Base-by-base conservation (phyloP, 169 alveolate species). In the Plasmodium falciparum region DNA sequence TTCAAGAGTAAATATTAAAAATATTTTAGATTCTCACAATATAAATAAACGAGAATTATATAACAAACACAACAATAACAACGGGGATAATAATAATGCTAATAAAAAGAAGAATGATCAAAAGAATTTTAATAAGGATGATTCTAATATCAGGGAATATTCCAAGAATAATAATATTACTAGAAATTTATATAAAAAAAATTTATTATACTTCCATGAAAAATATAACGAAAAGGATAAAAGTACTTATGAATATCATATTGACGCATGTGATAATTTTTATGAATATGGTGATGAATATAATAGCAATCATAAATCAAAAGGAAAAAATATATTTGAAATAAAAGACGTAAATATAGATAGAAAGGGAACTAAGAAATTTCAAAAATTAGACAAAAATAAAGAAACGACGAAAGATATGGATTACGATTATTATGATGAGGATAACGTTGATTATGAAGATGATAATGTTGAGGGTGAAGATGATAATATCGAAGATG, bases 131-230 rank as follows among this genome's bases (percentile, higher is more conserved):
- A 78, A 65, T 59, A 71, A 78, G 63, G 12, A 24, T 17, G 89
- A 78, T 58, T 50, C 89, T 58, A 47, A 66, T n/a, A 78, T 65
- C 9, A 65, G 65, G n/a, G 33, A 52, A 78, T 65, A 65, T 78
- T 59, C 67, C 24, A 78, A 78, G n/a, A 78, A 71, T 15, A 78
- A 54, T 8, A 78, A 78, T 58, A 78, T 67, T 73, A 13, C 67
- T 22, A 76, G 89, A 45, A 2, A 61, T 29, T 45, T 45, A 54
- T 17, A 33, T 4, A 50, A 50, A 65, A 50, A 66, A 78, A 52
- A 59, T 13, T 24, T 15, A 11, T 6, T 39, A 12, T 43, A 66
- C 63, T 26, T n/a, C 15, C 52, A 66, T 33, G 49, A 22, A 20
- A 17, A 39, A 17, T 49, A 24, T 66, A 43, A 26, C 9, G n/a